Percentiles rank a stretch among this genome's conserved stretches.
phyloP scores from a whole-genome alignment of 108 stramenopile genomes.

The Cyclotella sp. region DNA sequence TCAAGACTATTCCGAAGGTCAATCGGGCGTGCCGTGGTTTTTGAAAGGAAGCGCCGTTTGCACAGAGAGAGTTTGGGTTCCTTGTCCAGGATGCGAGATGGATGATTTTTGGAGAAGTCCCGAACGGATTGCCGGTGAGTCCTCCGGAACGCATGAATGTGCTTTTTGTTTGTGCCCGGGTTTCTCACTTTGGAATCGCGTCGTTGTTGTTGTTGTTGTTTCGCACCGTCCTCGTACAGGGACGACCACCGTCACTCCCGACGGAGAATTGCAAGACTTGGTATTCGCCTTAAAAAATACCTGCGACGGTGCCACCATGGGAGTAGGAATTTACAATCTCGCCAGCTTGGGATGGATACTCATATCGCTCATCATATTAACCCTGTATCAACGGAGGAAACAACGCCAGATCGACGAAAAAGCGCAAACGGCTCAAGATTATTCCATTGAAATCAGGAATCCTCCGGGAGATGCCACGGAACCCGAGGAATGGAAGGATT shows the following conservation, averaged over 20 bases:
- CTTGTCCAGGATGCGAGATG: constrained; percentile 49
- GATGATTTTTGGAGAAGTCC: constrained; percentile 41
- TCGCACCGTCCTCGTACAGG: constrained; percentile 19
- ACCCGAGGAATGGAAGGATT: constrained; percentile 86
- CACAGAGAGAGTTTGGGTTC: constrained; percentile 66
- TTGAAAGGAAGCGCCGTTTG: constrained; percentile 72
- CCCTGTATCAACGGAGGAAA: constrained; percentile 62
- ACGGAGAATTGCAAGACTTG: constrained; percentile 50
- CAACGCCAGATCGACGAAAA: constrained; percentile 80
- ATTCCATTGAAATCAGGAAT: constrained; percentile 82
- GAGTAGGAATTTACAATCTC: constrained; percentile 68
- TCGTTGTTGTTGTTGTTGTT: neutral
- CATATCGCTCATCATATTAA: constrained; percentile 47
- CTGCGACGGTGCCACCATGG: constrained; percentile 59
- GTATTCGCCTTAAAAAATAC: constrained; percentile 65
- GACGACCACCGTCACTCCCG: constrained; percentile 39
- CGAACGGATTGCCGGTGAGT: constrained; percentile 37
- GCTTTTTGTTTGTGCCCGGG: constrained; percentile 24
- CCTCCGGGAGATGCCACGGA: constrained; percentile 83
- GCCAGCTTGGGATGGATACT: constrained; percentile 66
- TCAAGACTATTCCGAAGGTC: constrained; percentile 57
- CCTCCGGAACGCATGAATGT: no score
- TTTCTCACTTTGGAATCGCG: no score
- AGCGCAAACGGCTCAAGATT: constrained; percentile 93
- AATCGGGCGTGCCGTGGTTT: constrained; percentile 37